A percentile compares a stretch with the other conserved stretches of the same genome.
Evolutionary conservation across 441 rosid species (phyloP).

Genomic region (Populus tomentosa): DNA sequence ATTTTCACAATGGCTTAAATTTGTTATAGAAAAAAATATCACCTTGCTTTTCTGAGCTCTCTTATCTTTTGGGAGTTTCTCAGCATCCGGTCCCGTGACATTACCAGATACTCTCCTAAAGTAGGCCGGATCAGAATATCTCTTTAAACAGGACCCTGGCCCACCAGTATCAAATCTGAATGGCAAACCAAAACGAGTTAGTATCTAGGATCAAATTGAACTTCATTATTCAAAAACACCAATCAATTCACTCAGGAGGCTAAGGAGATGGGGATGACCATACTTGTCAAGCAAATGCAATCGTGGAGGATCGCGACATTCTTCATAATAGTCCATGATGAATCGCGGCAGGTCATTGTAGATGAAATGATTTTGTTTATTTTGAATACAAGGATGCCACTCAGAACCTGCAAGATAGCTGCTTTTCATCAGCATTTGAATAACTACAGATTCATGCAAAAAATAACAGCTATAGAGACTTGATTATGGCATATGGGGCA

Average conservation of each 20-base stretch:
- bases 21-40: constrained; percentile 12
- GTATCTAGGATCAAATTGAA: constrained; percentile 16
- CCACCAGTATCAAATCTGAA: constrained; percentile 82
- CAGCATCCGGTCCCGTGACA: constrained; percentile 39
- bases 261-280: constrained; percentile 16
- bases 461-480: neutral
- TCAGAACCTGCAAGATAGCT: constrained; percentile 68
- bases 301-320: constrained; percentile 76
- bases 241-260: neutral
- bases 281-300: constrained; percentile 88
- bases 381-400: constrained; percentile 71
- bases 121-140: constrained; percentile 91
- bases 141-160: constrained; percentile 86
- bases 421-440: constrained; percentile 33
- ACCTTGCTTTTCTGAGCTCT: constrained; percentile 68
- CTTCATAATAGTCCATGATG: constrained; percentile 89
- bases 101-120: constrained; percentile 59
- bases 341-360: constrained; percentile 72
- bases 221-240: constrained; percentile 8
- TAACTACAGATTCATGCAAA: constrained; percentile 11
- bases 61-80: constrained; percentile 48
- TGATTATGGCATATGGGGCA: neutral
- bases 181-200: constrained; percentile 22
- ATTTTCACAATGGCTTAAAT: constrained; percentile 3
- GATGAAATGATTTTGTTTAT: constrained; percentile 68